Base-by-base conservation (phyloP, 768 basidiomycete species). In the Saitozyma sp. region DNA sequence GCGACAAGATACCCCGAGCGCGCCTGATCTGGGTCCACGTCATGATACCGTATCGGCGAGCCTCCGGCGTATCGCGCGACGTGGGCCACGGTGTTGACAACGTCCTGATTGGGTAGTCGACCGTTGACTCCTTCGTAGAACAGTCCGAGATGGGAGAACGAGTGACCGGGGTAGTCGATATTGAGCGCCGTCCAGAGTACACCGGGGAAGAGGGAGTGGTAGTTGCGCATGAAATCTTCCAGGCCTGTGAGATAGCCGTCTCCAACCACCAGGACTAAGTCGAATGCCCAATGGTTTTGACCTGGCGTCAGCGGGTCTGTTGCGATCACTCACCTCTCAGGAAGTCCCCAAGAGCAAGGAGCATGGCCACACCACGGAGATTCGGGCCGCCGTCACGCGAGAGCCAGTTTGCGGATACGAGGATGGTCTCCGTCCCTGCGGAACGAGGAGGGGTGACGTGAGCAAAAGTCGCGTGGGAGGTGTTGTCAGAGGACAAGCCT, bases 81-180 rank as follows among this genome's bases (percentile, higher is more conserved):
- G 43, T 86, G 76, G 19, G 85, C 82, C 52, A 91, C 84, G 0
- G 91, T 89, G 76, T 96, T 97, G 61, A 96, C 80, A 2, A 96
- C 83, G 78, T 99, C 96, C 80, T 97, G 93, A 73, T 99, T 99
- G 5, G 96, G 93, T 50, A 98, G 82, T 19, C 92, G 88, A 19
- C 93, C 96, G 74, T 98, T 97, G 3, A 92, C 82, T 11, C 95
- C 96, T 84, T 98, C 95, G 78, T 89, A 90, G 81, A 92, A 97
- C 9, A 98, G 81, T n/a, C 96, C 95, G 2, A 98, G 83, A 74
- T 97, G 91, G 9, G 90, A 92, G 80, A 98, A 95, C 0, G 94
- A 97, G 79, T 99, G 95, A 0, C 92, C 90, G 0, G 93, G 91
- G 78, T 97, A 98, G 77, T 98, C 96, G 49, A 99, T 86, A 69